Conservation (phyloP, 768 basidiomycete genomes). For the Lactifluus piperatus region DNA sequence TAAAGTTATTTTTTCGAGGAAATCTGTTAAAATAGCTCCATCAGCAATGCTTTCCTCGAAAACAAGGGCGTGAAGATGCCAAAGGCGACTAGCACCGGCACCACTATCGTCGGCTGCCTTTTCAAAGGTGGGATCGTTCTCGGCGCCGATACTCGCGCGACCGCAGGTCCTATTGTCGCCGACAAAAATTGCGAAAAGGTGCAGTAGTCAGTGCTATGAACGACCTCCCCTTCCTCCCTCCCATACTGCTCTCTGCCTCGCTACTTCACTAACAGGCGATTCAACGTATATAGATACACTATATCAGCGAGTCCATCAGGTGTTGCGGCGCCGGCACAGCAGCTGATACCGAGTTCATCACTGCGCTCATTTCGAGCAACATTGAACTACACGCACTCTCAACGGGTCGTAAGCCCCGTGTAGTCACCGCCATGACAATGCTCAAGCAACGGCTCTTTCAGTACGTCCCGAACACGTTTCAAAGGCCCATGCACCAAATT, state of each 20-base stretch:
- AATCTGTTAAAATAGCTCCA: not conserved
- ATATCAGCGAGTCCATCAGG: slow-evolving; percentile 87
- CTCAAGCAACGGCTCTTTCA: slow-evolving; percentile 91
- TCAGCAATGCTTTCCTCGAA: slow-evolving; percentile 63
- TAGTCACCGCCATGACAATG: slow-evolving; percentile 99
- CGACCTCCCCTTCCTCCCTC: not conserved
- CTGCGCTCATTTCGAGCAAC: slow-evolving; percentile 91
- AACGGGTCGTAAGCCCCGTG: slow-evolving; percentile 84
- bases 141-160: slow-evolving; percentile 95
- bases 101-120: slow-evolving; percentile 95
- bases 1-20: not conserved
- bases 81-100: slow-evolving; percentile 87
- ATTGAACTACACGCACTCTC: slow-evolving; percentile 89
- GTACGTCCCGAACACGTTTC: slow-evolving; percentile 32
- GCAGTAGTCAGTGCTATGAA: not conserved
- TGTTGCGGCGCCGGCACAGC: slow-evolving; percentile 99
- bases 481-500: not conserved
- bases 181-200: slow-evolving; percentile 99
- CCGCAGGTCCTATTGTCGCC: slow-evolving; percentile 87
- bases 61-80: slow-evolving; percentile 67
- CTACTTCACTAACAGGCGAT: not conserved
- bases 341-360: slow-evolving; percentile 95
- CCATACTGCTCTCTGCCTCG: not conserved
- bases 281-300: slow-evolving; percentile 88
- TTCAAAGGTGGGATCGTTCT: slow-evolving; percentile 90